Conservation (phyloP, 805 yeast genomes). For the Pichia scutulata region DNA sequence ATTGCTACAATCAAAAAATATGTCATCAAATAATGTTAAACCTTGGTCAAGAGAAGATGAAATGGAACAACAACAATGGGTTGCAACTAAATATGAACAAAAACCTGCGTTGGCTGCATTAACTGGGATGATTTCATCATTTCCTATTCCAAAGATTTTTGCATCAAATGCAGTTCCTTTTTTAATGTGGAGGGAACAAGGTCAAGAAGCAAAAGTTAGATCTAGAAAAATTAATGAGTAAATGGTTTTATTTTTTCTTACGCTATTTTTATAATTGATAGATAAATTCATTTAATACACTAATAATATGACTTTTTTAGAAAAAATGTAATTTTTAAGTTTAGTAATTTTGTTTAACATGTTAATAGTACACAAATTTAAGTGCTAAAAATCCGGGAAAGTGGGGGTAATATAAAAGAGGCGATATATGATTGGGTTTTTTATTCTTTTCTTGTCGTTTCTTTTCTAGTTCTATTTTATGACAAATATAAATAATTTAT, state of each 20-base stretch:
- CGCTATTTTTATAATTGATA: neutral
- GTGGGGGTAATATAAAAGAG: neutral
- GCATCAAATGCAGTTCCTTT: slow-evolving; percentile 56
- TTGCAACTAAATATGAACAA: slow-evolving; percentile 40
- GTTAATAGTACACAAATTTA: neutral
- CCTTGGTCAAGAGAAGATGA: slow-evolving; percentile 27
- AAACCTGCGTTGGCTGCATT: slow-evolving; percentile 52
- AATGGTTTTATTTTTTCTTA: neutral
- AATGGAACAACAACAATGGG: slow-evolving; percentile 39
- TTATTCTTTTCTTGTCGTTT: too few relatives aligned
- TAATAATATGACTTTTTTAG: neutral
- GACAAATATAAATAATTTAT: slow-evolving; percentile 25
- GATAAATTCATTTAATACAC: neutral
- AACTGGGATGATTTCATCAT: slow-evolving; percentile 50
- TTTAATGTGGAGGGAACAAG: slow-evolving; percentile 38
- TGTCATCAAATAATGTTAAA: slow-evolving; percentile 10
- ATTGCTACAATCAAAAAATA: neutral
- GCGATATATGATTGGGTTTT: neutral
- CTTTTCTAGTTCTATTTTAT: neutral
- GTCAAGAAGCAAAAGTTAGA: slow-evolving; percentile 23
- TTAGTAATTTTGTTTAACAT: neutral
- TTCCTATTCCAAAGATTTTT: slow-evolving; percentile 50
- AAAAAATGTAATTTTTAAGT: neutral
- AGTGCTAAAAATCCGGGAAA: neutral
- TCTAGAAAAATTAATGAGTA: slow-evolving; percentile 11